Base-by-base conservation (phyloP, 176 grass and related monocot genomes). In the Carex kokanica region DNA sequence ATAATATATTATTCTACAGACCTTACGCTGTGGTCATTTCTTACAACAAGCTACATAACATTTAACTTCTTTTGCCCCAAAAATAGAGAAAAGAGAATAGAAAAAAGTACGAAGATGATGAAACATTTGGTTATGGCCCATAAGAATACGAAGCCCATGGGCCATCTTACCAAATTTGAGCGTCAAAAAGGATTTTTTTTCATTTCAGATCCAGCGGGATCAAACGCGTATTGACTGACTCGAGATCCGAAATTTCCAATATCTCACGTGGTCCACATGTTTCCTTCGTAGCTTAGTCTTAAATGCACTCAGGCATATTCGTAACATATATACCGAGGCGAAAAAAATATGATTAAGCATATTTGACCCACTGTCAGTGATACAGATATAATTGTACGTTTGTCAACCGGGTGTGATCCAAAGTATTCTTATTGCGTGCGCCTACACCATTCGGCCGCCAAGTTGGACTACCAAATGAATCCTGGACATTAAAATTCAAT, bases 251-350 rank as follows among this genome's bases (percentile, higher is more conserved):
- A 29, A 75, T 8, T 45, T 9, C 49, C 27, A 57, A 36, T 53
- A 66, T 59, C 51, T 74, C 64, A 84, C 66, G 68, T 65, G 64
- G 65, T 84, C 82, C 82, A 43, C 65, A 83, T 72, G 82, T 84
- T 59, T 43, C 12, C 21, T 53, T 53, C 17, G 9, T 15, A 16
- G 24, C 14, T 84, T 59, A 21, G 1, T 31, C 0, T 8, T 1
- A 63, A 17, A 8, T 41, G 59, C 17, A 24, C 78, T 0, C 1
- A 58, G 54, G 7, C 25, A 23, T 13, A 6, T 25, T 24, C 16
- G 38, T 80, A 41, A 3, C 6, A 2, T 36, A 32, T 36, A 41
- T 40, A 4, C 24, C 0, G 4, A 5, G 9, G 2, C 2, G 0
- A n/a, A 36, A 9, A 40, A 41, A 36, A 17, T 2, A 6, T 16